These are phyloP conservation scores for Russula ochroleuca DNA, from an alignment of 768 basidiomycete genomes.

Conservation along the genomic window DNA sequence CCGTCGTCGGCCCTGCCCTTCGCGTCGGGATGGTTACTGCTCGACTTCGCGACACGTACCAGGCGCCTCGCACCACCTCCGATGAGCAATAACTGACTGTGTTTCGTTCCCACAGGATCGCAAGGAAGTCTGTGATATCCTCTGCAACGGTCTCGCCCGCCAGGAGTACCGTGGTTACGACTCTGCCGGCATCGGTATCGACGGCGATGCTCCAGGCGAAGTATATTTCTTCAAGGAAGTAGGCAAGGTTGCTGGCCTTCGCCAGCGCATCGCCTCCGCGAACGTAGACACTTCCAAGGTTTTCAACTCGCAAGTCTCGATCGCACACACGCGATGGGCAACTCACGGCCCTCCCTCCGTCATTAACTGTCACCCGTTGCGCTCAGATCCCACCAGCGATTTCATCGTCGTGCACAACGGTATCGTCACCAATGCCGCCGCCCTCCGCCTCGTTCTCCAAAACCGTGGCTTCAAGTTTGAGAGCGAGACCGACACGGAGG, in stretches of 20 bases:
- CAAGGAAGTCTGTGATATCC: conserved; percentile 81
- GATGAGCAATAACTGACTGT: neutral
- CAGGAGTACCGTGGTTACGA: conserved; percentile 99
- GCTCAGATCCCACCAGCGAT: conserved; percentile 72
- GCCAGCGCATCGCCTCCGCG: conserved; percentile 79
- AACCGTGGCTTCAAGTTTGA: conserved; percentile 94
- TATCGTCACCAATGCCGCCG: conserved; percentile 91
- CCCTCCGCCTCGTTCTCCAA: conserved; percentile 87
- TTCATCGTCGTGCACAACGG: conserved; percentile 98
- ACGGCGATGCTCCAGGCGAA: conserved; percentile 79
- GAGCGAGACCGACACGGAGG: conserved; percentile 97
- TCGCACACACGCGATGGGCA: conserved; percentile 99
- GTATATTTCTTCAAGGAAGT: conserved; percentile 94
- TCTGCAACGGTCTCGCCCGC: conserved; percentile 85
- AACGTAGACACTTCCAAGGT: conserved; percentile 69
- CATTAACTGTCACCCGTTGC: conserved; percentile 92
- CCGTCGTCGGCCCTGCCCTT: neutral
- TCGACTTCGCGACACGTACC: neutral
- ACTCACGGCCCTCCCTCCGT: conserved; percentile 90
- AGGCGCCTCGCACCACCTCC: too few species aligned
- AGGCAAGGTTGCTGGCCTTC: conserved; percentile 91
- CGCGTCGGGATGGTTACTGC: neutral
- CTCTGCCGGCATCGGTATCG: conserved; percentile 85
- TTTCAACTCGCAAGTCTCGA: conserved; percentile 84
- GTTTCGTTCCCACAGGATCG: conserved; percentile 1